phyloP scores from a whole-genome alignment of 2,329 filamentous ascomycete genomes.

The Epichloe uncinata region DNA sequence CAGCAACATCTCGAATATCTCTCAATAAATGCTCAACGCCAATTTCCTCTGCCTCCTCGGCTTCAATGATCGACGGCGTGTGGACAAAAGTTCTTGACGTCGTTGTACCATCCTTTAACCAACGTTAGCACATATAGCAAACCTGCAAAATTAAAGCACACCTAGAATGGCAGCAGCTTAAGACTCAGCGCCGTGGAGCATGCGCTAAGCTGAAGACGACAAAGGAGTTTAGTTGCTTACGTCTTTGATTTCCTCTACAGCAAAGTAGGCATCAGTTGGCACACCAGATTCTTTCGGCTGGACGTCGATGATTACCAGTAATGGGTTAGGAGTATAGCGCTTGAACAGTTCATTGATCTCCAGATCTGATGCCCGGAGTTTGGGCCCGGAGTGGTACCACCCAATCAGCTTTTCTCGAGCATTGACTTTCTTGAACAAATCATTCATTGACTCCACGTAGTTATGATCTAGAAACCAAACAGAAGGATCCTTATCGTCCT shows the following conservation, averaged over 20 bases:
- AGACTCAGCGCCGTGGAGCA: too few species aligned
- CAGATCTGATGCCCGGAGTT: constrained; percentile 88
- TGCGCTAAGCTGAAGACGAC: too few species aligned
- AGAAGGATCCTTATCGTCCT: constrained; percentile 95
- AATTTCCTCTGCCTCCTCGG: constrained; percentile 97
- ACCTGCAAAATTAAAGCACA: background rate
- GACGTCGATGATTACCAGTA: constrained; percentile 96
- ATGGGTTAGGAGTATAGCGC: constrained; percentile 90
- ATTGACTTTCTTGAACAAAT: constrained; percentile 99
- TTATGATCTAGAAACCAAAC: constrained; percentile 99
- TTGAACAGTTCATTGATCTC: constrained; percentile 99
- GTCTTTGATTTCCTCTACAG: constrained; percentile 98
- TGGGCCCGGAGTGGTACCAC: constrained; percentile 98
- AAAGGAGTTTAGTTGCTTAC: constrained; percentile 37
- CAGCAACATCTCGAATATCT: constrained; percentile 95
- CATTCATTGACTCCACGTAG: constrained; percentile 98
- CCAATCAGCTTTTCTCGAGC: constrained; percentile 97
- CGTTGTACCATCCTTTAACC: constrained; percentile 75
- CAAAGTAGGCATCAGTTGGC: constrained; percentile 97
- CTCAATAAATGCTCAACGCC: constrained; percentile 94
- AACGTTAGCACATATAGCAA: background rate
- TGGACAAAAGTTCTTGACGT: constrained; percentile 97
- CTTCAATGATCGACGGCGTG: constrained; percentile 95
- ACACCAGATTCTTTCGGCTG: constrained; percentile 97
- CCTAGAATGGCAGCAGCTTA: background rate